phyloP scores from a whole-genome alignment of 1,139 yeast species.

The Saccharomyces hybrid region DNA sequence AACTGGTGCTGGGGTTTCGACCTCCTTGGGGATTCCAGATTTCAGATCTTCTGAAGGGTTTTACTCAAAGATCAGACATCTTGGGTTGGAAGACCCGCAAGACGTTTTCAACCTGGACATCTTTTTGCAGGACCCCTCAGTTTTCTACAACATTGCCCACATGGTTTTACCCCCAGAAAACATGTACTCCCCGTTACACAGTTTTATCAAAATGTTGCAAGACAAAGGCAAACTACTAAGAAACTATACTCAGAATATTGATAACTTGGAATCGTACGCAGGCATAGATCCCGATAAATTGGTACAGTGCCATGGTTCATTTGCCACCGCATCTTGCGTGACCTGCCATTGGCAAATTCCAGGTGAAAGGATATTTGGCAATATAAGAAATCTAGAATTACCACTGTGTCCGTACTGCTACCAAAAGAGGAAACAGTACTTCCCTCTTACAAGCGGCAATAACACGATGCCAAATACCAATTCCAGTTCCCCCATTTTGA shows the following conservation, averaged over 20 bases:
- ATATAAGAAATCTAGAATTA: slow-evolving; percentile 51
- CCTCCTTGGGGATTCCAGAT: slow-evolving; percentile 89
- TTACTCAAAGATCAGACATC: slow-evolving; percentile 58
- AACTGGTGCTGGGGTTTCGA: slow-evolving; percentile 95
- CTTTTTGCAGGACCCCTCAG: slow-evolving; percentile 69
- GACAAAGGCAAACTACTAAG: slow-evolving; percentile 73
- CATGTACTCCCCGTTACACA: slow-evolving; percentile 77
- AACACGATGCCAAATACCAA: neutral
- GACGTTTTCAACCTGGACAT: slow-evolving; percentile 79
- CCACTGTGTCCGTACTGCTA: slow-evolving; percentile 70
- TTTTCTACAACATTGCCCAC: slow-evolving; percentile 82
- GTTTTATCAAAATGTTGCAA: slow-evolving; percentile 67
- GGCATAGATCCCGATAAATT: slow-evolving; percentile 64
- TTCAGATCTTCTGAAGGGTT: slow-evolving; percentile 87
- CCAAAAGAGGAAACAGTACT: slow-evolving; percentile 35
- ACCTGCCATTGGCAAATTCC: slow-evolving; percentile 64
- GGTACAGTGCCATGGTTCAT: slow-evolving; percentile 94
- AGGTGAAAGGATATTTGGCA: slow-evolving; percentile 59
- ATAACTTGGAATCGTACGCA: slow-evolving; percentile 78
- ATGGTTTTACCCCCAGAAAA: slow-evolving; percentile 75
- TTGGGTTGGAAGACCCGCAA: slow-evolving; percentile 85
- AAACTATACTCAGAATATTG: slow-evolving; percentile 92
- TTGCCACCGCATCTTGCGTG: slow-evolving; percentile 82
- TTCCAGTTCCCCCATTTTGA: slow-evolving; percentile 11
- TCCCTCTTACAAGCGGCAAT: slow-evolving; percentile 17